Conservation (phyloP, 768 basidiomycete species). For the Auricularia heimuer region DNA sequence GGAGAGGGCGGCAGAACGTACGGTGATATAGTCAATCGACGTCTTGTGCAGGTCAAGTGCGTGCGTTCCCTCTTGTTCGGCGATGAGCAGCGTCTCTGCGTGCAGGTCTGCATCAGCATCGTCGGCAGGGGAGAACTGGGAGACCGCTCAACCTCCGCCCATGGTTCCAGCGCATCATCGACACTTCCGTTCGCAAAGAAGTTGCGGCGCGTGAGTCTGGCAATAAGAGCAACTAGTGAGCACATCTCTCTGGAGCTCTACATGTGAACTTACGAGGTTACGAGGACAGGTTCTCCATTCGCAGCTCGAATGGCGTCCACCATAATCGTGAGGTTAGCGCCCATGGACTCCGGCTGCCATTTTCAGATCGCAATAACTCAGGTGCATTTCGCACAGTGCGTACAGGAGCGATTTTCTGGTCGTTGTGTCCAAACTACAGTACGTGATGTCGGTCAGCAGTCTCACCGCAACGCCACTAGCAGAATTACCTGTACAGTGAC, state of each 20-base stretch:
- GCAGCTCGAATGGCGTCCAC: slow-evolving; percentile 26
- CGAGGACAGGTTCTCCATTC: slow-evolving; percentile 28
- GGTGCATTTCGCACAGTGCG: background rate
- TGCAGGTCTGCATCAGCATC: no score
- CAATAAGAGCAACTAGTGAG: background rate
- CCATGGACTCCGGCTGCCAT: slow-evolving; percentile 30
- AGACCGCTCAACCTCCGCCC: background rate
- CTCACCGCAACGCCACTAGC: background rate
- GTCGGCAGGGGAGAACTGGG: no score
- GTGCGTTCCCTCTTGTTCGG: slow-evolving; percentile 28
- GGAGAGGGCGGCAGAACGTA: background rate
- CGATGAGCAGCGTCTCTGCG: slow-evolving; percentile 26
- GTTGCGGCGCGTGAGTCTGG: slow-evolving; percentile 25
- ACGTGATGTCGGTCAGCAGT: background rate
- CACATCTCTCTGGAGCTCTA: background rate
- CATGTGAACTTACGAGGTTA: slow-evolving; percentile 20
- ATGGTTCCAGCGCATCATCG: slow-evolving; percentile 16
- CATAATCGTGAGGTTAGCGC: slow-evolving; percentile 32
- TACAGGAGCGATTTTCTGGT: slow-evolving; percentile 24
- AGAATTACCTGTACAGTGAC: slow-evolving; percentile 23
- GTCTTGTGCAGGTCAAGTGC: slow-evolving; percentile 29
- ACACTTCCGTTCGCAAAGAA: slow-evolving; percentile 30
- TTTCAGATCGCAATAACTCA: background rate
- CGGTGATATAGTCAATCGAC: slow-evolving; percentile 28
- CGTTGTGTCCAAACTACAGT: slow-evolving; percentile 30